These are phyloP conservation scores for Xerocomus brunneocitrinus DNA, from an alignment of 768 basidiomycete genomes.

Conservation along the genomic window DNA sequence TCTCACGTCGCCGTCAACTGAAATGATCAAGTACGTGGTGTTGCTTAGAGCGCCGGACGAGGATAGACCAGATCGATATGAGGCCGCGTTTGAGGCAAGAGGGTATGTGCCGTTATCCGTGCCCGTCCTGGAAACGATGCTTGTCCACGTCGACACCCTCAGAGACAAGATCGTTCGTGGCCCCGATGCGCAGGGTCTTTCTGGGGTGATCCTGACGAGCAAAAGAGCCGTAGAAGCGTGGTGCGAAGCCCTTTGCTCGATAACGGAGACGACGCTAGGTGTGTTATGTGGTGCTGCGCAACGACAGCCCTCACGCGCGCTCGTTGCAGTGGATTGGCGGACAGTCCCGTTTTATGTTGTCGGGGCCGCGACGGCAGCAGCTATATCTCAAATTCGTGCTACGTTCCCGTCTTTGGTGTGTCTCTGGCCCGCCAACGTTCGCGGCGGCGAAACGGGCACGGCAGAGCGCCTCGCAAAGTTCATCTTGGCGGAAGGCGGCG, in stretches of 20 bases:
- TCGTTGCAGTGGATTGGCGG: slow-evolving; percentile 43
- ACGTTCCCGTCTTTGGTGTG: slow-evolving; percentile 36
- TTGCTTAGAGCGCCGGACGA: slow-evolving; percentile 37
- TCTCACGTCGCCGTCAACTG: no score
- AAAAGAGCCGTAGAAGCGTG: slow-evolving; percentile 74
- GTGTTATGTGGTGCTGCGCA: neutral
- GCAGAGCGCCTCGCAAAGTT: slow-evolving; percentile 63
- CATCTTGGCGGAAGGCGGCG: slow-evolving; percentile 42
- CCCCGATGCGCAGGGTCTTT: slow-evolving; percentile 30
- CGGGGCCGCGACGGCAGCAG: slow-evolving; percentile 57
- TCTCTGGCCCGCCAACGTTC: slow-evolving; percentile 32
- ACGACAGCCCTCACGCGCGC: neutral
- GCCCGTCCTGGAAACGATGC: slow-evolving; percentile 65
- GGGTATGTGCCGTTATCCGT: slow-evolving; percentile 57
- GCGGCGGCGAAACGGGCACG: slow-evolving; percentile 55
- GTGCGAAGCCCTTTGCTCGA: slow-evolving; percentile 35
- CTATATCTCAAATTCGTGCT: slow-evolving; percentile 31
- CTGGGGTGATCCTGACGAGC: slow-evolving; percentile 76
- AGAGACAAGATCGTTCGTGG: slow-evolving; percentile 38
- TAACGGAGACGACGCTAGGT: slow-evolving; percentile 12
- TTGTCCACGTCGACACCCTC: slow-evolving; percentile 47
- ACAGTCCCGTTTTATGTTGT: slow-evolving; percentile 73
- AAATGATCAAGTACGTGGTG: slow-evolving; percentile 32
- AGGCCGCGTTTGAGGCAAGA: slow-evolving; percentile 40
- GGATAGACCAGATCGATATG: slow-evolving; percentile 53